phyloP scores from a whole-genome alignment of 192 early-diverging fungal genomes.

The Gigaspora rosea region DNA sequence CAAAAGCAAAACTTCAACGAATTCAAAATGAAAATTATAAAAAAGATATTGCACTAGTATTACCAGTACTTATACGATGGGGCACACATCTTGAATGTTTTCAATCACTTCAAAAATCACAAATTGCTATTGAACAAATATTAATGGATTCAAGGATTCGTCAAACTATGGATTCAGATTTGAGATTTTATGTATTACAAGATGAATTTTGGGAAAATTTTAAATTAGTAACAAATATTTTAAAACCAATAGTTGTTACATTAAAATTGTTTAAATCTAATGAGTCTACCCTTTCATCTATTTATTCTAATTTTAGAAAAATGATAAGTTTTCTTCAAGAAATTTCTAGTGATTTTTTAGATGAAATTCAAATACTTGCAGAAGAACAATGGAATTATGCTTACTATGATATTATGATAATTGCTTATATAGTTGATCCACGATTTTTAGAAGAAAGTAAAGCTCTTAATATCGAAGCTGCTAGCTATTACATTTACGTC shows the following conservation, averaged over 20 bases:
- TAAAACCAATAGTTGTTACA: neutral
- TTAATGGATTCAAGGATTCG: conserved; percentile 1
- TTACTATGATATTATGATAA: neutral
- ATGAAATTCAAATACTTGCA: neutral
- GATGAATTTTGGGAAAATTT: conserved; percentile 3
- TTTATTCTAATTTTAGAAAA: conserved; percentile 2
- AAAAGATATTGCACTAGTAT: neutral
- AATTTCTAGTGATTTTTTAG: neutral
- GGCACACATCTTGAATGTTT: neutral
- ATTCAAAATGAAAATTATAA: neutral
- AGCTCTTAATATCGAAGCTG: neutral
- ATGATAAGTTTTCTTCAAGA: too few relatives aligned
- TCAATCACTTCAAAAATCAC: neutral
- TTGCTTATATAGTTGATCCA: conserved; percentile 12
- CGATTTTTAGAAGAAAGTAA: too few relatives aligned
- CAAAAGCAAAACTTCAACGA: neutral
- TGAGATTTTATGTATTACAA: too few relatives aligned
- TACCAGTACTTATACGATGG: conserved; percentile 7
- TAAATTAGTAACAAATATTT: neutral
- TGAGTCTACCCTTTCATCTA: neutral
- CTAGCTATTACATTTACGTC: neutral
- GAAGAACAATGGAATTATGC: neutral
- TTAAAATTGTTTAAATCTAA: conserved; percentile 11
- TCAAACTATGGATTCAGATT: too few relatives aligned
- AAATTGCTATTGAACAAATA: neutral